Evolutionary conservation across 2,329 filamentous ascomycete species (phyloP), one percentile per base, ranked within the genome.

Genomic region (Aspergillus aculeatinus): DNA sequence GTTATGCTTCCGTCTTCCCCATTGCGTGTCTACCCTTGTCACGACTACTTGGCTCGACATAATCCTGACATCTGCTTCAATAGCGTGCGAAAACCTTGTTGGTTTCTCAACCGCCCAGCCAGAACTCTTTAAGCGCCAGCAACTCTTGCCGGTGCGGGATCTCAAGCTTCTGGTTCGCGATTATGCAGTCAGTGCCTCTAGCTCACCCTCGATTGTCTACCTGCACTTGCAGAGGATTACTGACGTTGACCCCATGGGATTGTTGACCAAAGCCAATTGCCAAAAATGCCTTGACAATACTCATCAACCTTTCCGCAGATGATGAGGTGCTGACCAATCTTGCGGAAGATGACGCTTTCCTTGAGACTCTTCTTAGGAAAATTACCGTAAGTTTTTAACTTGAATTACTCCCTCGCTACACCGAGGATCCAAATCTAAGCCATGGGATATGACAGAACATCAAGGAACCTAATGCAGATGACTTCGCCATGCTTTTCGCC

Each of bases 401-500:
- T 60, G 19, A 5, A 19, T 44, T 51, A 54, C 47, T 35, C 55
- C 42, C 29, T 9, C 48, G 31, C 27, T 21, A 19, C 35, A 29
- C 14, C 10, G 48, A 52, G 21, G 19, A 11, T 19, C 27, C 19
- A 35, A 39, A 60, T 42, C 61, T 66, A 47, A 67, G 48, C 48
- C n/a, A 23, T 39, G 42, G 25, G 50, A 3, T 57, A 9, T 19
- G 47, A 44, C 53, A 79, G 74, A 74, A 74, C 55, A 63, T 59
- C 3, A 86, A 89, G 55, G 94, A 98, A 72, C 83, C 85, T 31
- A 93, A 93, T 71, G 92, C 91, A 55, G 90, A 97, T 71, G 84
- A 95, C 47, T 80, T 96, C 50, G 87, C 92, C 50, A 98, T 97
- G 92, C 85, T 99, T 14, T 83, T 98, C 25, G 92, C 95, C 74